Evolutionary conservation across 768 basidiomycete genomes (phyloP).

Genomic region (Phallus indusiatus): DNA sequence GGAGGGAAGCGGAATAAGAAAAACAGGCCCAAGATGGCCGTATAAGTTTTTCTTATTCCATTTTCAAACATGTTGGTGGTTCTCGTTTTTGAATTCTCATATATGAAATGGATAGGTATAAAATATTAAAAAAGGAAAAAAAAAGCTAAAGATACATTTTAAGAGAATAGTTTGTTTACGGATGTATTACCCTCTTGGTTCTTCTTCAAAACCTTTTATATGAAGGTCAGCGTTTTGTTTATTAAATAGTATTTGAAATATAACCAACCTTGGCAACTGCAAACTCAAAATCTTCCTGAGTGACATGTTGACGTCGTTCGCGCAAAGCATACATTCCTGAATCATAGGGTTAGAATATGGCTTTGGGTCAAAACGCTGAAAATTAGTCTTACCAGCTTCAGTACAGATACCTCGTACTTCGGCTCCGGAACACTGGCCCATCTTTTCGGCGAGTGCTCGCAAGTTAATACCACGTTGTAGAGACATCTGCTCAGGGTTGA

Average conservation of each 20-base stretch:
- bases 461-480: conserved; percentile 95
- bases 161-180: conserved; percentile 90
- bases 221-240: background rate
- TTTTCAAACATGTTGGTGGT: background rate
- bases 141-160: conserved; percentile 19
- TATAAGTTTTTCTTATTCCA: background rate
- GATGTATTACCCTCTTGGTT: conserved; percentile 93
- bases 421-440: conserved; percentile 97
- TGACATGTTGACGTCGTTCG: conserved; percentile 93
- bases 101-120: background rate
- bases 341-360: background rate
- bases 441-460: conserved; percentile 94
- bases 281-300: conserved; percentile 98
- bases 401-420: conserved; percentile 97
- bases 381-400: conserved; percentile 65
- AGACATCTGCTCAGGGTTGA: conserved; percentile 66
- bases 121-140: background rate
- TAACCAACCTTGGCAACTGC: conserved; percentile 80
- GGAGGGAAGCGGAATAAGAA: conserved; percentile 7
- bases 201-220: conserved; percentile 74
- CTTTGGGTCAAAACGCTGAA: background rate
- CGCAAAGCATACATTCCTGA: conserved; percentile 93
- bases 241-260: background rate
- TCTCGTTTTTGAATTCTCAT: background rate
- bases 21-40: background rate